Evolutionary conservation across 257 asterid species (phyloP).

Genomic region (Ilex aquifolium): DNA sequence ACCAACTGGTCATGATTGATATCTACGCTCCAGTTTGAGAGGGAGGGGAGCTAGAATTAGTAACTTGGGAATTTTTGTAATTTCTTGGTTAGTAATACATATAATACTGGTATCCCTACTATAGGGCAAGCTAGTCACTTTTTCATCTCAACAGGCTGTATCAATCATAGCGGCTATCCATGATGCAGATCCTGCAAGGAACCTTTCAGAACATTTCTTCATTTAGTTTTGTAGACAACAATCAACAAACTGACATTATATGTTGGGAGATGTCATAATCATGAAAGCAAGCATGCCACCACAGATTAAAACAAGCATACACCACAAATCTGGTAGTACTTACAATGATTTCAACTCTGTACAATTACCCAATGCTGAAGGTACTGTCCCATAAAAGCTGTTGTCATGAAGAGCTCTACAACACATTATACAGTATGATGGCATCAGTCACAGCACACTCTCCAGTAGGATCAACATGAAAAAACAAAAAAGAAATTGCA

Average conservation of each 20-base stretch:
- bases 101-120: no score
- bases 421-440: slow-evolving; percentile 17
- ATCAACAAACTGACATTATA: background rate
- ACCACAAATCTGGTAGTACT: slow-evolving; percentile 29
- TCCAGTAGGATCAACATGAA: background rate
- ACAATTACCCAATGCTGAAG: slow-evolving; percentile 89
- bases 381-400: slow-evolving; percentile 81
- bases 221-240: no score
- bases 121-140: no score
- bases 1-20: no score
- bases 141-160: no score
- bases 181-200: no score
- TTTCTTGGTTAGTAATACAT: no score
- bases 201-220: no score
- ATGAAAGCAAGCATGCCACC: background rate
- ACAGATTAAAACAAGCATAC: slow-evolving; percentile 7
- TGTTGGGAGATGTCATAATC: background rate
- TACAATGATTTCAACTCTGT: slow-evolving; percentile 74
- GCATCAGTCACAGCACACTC: slow-evolving; percentile 15
- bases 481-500: slow-evolving; percentile 15
- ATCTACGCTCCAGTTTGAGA: no score
- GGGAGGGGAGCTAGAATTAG: no score
- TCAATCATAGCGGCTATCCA: no score
- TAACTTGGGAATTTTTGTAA: no score
- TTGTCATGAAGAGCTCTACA: slow-evolving; percentile 85